Evolutionary conservation across 2,329 filamentous ascomycete species (phyloP).

Genomic region (Phyllosticta citrichinensis): DNA sequence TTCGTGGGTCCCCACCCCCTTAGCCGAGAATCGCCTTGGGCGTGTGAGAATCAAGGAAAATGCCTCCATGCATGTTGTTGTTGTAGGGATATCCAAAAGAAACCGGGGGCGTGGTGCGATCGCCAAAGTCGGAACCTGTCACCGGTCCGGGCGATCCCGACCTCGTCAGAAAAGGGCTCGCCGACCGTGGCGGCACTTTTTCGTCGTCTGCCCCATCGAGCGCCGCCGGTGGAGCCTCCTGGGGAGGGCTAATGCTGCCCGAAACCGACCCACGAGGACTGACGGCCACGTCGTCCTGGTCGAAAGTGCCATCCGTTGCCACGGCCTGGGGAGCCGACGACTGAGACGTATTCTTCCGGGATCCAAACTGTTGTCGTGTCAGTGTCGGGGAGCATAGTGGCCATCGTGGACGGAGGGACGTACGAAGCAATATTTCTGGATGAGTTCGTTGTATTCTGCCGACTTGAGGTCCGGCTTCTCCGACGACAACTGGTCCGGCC

Average conservation of each 20-base stretch:
- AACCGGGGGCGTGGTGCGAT: constrained; percentile 28
- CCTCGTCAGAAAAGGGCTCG: constrained; percentile 28
- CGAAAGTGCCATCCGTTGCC: constrained; percentile 21
- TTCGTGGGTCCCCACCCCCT: constrained; percentile 18
- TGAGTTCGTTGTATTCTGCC: constrained; percentile 87
- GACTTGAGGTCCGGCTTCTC: constrained; percentile 67
- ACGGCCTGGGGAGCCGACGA: constrained; percentile 12
- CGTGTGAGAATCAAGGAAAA: constrained; percentile 37
- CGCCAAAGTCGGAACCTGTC: constrained; percentile 29
- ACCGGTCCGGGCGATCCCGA: constrained; percentile 34
- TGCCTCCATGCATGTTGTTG: constrained; percentile 30
- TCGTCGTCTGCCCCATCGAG: constrained; percentile 32
- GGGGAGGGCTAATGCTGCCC: constrained; percentile 26
- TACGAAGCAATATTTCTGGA: constrained; percentile 99
- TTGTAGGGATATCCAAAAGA: constrained; percentile 34
- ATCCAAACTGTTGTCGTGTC: constrained; percentile 40
- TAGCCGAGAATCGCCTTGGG: constrained; percentile 32
- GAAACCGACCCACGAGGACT: constrained; percentile 26
- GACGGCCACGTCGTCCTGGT: constrained; percentile 19
- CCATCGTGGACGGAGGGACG: constrained; percentile 37
- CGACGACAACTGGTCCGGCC: constrained; percentile 46
- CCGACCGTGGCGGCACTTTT: constrained; percentile 17
- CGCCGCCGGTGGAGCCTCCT: constrained; percentile 16
- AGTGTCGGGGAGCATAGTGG: constrained; percentile 26
- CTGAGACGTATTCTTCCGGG: constrained; percentile 32